Evolutionary conservation across 1,284 basidiomycete species (phyloP).

Genomic region (Mixia osmundae): DNA sequence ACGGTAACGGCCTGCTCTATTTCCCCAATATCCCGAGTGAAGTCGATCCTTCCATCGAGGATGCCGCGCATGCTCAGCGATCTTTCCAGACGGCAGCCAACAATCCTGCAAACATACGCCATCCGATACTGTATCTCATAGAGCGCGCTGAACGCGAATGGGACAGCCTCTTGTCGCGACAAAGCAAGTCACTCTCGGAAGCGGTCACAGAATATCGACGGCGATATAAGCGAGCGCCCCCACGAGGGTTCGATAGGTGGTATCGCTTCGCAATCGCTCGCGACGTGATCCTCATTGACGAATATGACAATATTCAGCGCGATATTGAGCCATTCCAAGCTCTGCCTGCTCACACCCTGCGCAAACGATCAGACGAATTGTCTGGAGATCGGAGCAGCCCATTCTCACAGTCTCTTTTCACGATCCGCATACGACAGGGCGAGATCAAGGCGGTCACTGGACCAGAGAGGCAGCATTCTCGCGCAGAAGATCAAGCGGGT

Average conservation of each 20-base stretch:
- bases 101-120: too few species aligned
- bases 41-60: too few species aligned
- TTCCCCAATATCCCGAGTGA: too few species aligned
- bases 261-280: slow-evolving; percentile 10
- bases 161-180: slow-evolving; percentile 36
- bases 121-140: slow-evolving; percentile 34
- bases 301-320: slow-evolving; percentile 14
- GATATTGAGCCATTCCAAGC: slow-evolving; percentile 17
- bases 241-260: slow-evolving; percentile 50
- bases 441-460: slow-evolving; percentile 12
- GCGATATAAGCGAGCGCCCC: slow-evolving; percentile 52
- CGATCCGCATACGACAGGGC: slow-evolving; percentile 10
- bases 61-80: too few species aligned
- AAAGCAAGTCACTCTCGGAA: slow-evolving; percentile 47
- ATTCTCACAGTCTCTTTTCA: slow-evolving; percentile 8
- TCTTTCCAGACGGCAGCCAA: too few species aligned
- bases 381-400: too few species aligned
- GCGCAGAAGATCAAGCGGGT: slow-evolving; percentile 15
- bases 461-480: slow-evolving; percentile 9
- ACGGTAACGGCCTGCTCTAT: too few species aligned
- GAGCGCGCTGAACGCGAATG: slow-evolving; percentile 45
- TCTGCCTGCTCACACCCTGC: too few species aligned
- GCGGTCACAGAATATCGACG: slow-evolving; percentile 58
- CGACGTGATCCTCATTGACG: slow-evolving; percentile 11
- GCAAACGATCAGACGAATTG: too few species aligned